phyloP scores from a whole-genome alignment of 2,329 filamentous ascomycete genomes.

The Fusarium palustre region DNA sequence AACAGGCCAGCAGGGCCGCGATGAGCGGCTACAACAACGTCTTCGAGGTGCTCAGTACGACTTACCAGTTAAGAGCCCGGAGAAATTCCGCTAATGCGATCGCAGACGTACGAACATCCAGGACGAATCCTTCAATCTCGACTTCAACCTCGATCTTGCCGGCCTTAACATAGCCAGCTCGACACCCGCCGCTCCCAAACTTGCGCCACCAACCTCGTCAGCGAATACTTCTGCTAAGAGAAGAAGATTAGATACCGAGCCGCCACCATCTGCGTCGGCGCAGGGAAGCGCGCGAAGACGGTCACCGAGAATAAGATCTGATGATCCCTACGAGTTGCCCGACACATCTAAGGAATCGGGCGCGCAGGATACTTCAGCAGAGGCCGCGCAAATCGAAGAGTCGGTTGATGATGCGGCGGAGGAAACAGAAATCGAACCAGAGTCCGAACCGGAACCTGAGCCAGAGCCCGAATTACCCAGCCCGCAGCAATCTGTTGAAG shows the following conservation, averaged over 20 bases:
- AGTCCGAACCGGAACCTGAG: neutral
- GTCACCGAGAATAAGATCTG: conserved; percentile 33
- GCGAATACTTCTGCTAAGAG: conserved; percentile 63
- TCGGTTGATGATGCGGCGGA: neutral
- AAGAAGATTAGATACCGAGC: conserved; percentile 51
- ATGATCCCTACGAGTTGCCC: conserved; percentile 48
- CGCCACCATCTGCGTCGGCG: conserved; percentile 22
- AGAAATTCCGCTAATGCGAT: neutral
- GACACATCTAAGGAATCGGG: conserved; percentile 49
- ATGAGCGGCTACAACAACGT: conserved; percentile 72
- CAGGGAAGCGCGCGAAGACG: conserved; percentile 28
- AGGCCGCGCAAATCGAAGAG: conserved; percentile 13
- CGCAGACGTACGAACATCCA: conserved; percentile 66
- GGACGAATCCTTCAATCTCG: conserved; percentile 70
- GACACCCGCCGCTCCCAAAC: conserved; percentile 41
- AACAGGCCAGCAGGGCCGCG: conserved; percentile 61
- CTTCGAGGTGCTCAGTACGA: conserved; percentile 73
- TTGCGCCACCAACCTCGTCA: conserved; percentile 42
- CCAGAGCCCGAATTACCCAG: conserved; percentile 22
- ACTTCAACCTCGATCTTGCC: conserved; percentile 66
- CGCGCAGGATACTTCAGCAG: conserved; percentile 23
- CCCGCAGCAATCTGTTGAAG: conserved; percentile 18
- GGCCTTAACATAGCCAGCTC: conserved; percentile 52
- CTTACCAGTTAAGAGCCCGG: rapidly evolving
- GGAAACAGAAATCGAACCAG: neutral